Conservation (phyloP, 352 stramenopile species). For the Thraustotheca clavata region DNA sequence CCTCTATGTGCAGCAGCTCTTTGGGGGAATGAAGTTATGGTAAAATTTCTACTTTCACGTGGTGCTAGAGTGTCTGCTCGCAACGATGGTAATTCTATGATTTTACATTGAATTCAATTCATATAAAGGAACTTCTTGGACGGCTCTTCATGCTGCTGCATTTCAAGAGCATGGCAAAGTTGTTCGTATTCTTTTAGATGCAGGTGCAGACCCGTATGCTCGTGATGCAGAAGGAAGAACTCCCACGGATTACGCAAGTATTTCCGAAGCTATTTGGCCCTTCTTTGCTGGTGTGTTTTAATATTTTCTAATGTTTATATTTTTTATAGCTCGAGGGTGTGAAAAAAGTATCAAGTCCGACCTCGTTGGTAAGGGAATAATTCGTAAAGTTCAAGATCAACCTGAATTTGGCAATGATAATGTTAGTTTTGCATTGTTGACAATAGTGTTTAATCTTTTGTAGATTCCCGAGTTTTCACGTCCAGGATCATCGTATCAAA, state of each 20-base stretch:
- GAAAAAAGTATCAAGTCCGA: slow-evolving; percentile 46
- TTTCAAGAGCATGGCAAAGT: slow-evolving; percentile 65
- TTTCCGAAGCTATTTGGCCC: slow-evolving; percentile 61
- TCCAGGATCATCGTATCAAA: slow-evolving; percentile 58
- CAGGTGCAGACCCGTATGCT: slow-evolving; percentile 38
- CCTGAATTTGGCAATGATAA: slow-evolving; percentile 38
- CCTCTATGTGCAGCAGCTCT: slow-evolving; percentile 47
- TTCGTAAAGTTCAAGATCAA: slow-evolving; percentile 37
- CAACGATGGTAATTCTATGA: slow-evolving; percentile 39
- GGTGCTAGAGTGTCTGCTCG: slow-evolving; percentile 37
- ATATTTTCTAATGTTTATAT: not conserved
- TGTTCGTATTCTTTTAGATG: slow-evolving; percentile 40
- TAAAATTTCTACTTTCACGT: slow-evolving; percentile 46
- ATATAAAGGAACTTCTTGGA: slow-evolving; percentile 45
- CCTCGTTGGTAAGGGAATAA: slow-evolving; percentile 49
- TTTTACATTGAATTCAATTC: not conserved
- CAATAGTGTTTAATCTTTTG: not conserved
- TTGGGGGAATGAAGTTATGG: slow-evolving; percentile 59
- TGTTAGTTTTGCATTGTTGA: slow-evolving; percentile 24
- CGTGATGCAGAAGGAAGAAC: slow-evolving; percentile 38
- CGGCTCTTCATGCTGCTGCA: slow-evolving; percentile 47
- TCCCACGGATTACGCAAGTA: slow-evolving; percentile 57
- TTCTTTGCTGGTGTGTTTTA: slow-evolving; percentile 43
- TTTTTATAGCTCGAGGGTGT: slow-evolving; percentile 30
- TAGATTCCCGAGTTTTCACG: slow-evolving; percentile 70